These are phyloP conservation scores for Leishmania amazonensis DNA, from an alignment of 208 protist species.

Conservation along the genomic window DNA sequence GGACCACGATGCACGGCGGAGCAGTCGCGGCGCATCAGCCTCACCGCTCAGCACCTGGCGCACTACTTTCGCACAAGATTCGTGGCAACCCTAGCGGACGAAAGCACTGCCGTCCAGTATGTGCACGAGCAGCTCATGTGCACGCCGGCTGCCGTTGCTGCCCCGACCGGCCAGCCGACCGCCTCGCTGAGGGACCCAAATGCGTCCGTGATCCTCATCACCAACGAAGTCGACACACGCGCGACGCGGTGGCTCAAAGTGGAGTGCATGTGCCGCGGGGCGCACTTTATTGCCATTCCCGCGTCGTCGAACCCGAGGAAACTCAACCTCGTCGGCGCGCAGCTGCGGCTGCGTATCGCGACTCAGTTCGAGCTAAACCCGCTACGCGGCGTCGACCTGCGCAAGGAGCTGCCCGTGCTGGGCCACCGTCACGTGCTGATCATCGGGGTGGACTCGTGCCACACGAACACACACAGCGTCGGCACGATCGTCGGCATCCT, in stretches of 20 bases:
- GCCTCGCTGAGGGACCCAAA: slow-evolving; percentile 50
- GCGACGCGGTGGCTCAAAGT: slow-evolving; percentile 75
- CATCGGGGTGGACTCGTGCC: slow-evolving; percentile 86
- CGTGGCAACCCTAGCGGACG: slow-evolving; percentile 46
- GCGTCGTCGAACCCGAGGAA: slow-evolving; percentile 38
- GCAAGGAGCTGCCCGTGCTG: slow-evolving; percentile 66
- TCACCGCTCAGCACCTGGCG: slow-evolving; percentile 58
- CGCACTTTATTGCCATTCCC: slow-evolving; percentile 54
- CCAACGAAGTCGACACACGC: slow-evolving; percentile 52
- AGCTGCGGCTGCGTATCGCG: slow-evolving; percentile 46
- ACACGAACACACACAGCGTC: slow-evolving; percentile 73
- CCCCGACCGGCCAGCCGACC: not conserved
- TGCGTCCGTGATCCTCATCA: slow-evolving; percentile 65
- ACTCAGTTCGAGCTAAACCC: slow-evolving; percentile 76
- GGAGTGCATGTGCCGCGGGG: slow-evolving; percentile 82
- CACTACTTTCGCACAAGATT: slow-evolving; percentile 54
- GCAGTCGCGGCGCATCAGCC: slow-evolving; percentile 39
- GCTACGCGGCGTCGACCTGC: slow-evolving; percentile 66
- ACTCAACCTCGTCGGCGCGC: slow-evolving; percentile 40
- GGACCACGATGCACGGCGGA: slow-evolving; percentile 47
- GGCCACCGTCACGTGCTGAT: slow-evolving; percentile 55
- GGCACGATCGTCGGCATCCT: slow-evolving; percentile 81
- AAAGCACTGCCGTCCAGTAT: slow-evolving; percentile 62
- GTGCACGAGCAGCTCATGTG: slow-evolving; percentile 51
- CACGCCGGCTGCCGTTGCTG: not conserved